A percentile compares a stretch with the other conserved stretches of the same genome.
Conservation (phyloP, 768 basidiomycete species). For the Russula vinacea region DNA sequence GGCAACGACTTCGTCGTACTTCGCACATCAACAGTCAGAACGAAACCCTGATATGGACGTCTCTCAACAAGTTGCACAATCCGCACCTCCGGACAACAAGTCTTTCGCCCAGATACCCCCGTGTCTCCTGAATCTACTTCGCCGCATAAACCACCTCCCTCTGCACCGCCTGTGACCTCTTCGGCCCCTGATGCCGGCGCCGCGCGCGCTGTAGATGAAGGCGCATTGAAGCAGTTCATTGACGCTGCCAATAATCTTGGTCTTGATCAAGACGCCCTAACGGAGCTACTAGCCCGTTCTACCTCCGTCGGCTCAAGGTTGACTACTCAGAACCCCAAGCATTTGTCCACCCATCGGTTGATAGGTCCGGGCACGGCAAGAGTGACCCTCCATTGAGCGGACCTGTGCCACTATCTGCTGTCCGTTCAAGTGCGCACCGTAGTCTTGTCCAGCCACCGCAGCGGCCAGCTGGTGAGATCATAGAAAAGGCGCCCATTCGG, state of each 20-base stretch:
- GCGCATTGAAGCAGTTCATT: constrained; percentile 68
- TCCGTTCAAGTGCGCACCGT: constrained; percentile 32
- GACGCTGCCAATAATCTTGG: constrained; percentile 73
- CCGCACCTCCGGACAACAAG: constrained; percentile 27
- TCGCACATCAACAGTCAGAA: constrained; percentile 17
- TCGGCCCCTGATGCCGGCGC: neutral
- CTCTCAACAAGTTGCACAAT: constrained; percentile 10
- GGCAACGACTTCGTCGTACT: constrained; percentile 24
- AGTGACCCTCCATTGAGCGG: constrained; percentile 7
- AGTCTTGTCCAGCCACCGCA: constrained; percentile 14
- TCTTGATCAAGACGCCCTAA: constrained; percentile 67
- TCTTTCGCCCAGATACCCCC: constrained; percentile 25
- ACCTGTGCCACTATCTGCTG: constrained; percentile 25
- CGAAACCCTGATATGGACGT: neutral
- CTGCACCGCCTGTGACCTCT: constrained; percentile 12
- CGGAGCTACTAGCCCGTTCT: constrained; percentile 68
- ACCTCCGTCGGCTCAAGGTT: constrained; percentile 57
- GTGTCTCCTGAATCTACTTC: constrained; percentile 14
- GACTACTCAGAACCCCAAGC: constrained; percentile 46
- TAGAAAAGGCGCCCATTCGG: constrained; percentile 22
- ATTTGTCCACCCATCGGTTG: constrained; percentile 41
- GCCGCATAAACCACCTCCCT: neutral
- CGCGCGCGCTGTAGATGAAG: constrained; percentile 40
- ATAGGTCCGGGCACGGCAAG: constrained; percentile 26
- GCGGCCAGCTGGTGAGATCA: constrained; percentile 14